Conservation (phyloP, 495 filamentous ascomycete genomes). For the Hypomontagnella submonticulosa region DNA sequence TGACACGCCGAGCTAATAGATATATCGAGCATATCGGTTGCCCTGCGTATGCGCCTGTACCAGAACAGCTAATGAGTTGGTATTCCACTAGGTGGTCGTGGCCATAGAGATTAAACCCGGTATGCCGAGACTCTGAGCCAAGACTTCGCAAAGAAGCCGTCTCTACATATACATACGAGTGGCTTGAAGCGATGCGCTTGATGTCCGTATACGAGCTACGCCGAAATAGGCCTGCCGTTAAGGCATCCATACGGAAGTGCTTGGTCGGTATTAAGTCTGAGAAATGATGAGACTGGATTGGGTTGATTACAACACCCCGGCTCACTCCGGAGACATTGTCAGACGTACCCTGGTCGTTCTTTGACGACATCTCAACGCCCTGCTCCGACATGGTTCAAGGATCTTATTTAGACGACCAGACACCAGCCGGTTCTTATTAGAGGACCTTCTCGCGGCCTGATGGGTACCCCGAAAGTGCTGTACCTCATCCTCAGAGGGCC, state of each 20-base stretch:
- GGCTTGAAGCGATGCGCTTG: not conserved
- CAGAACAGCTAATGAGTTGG: constrained; percentile 15
- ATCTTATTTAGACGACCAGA: constrained; percentile 47
- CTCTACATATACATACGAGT: constrained; percentile 13
- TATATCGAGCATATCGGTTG: constrained; percentile 22
- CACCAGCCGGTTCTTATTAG: constrained; percentile 38
- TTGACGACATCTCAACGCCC: constrained; percentile 48
- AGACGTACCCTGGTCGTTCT: constrained; percentile 43
- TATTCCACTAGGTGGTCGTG: not conserved
- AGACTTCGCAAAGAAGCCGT: constrained; percentile 14
- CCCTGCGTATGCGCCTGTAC: constrained; percentile 21
- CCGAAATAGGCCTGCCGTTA: constrained; percentile 5
- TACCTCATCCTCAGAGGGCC: constrained; percentile 14
- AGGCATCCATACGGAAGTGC: constrained; percentile 8
- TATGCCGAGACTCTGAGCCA: constrained; percentile 19
- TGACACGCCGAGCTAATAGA: constrained; percentile 13
- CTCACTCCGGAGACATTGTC: constrained; percentile 38
- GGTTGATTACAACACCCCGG: constrained; percentile 39
- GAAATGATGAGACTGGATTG: constrained; percentile 25
- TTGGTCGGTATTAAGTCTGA: constrained; percentile 32
- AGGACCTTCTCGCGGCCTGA: constrained; percentile 37
- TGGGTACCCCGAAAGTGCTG: constrained; percentile 28
- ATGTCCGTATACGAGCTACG: constrained; percentile 9
- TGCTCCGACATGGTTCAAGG: constrained; percentile 48
- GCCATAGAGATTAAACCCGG: not conserved